Base-by-base conservation (phyloP, 1,284 basidiomycete genomes). In the Cryptococcus wingfieldii region DNA sequence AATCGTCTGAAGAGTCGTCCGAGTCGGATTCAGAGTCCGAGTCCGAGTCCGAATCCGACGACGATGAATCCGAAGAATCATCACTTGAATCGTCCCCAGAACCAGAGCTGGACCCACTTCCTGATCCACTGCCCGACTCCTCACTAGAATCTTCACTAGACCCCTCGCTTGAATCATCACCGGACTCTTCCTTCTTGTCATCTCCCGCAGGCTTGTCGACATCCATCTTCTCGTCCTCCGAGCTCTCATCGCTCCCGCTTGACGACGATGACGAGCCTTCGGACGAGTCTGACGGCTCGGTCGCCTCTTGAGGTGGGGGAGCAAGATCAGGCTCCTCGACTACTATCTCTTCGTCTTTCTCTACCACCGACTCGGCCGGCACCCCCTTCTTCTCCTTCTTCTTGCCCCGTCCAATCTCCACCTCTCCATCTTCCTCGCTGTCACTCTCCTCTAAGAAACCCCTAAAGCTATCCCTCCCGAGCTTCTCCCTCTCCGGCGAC, bases 401-500 rank as follows among this genome's bases (percentile, higher is more conserved):
- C 19, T 55, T 46, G 6, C 50, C 60, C 31, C 59, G 56, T 13
- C 53, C 59, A 12, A 59, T 27, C 47, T 63, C 64, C 5, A 64
- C 44, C 34, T 54, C 56, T 31, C 54, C 51, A n/a, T 58, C 59
- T 27, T 57, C 57, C 6, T 60, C 62, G n/a, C 60, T 56, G 19
- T 61, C 60, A 27, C 65, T 64, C 19, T 58, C 57, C 45, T 70
- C 64, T 5, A 47, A 56, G 54, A 62, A 68, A 3, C 63, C 64
- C 10, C 55, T 60, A 60, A 58, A 62, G 19, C 57, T 53, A n/a
- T 58, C 50, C 50, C 54, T 59, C 2, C 52, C 45, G 5, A 49
- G 25, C n/a, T 62, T 60, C 23, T 49, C 51, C 4, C 50, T 19
- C 3, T 44, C 38, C 0, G 55, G 44, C 0, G 51, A 49, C 1